Evolutionary conservation across 179 eudicot species (phyloP).

Genomic region (Heliamphora pulchella): DNA sequence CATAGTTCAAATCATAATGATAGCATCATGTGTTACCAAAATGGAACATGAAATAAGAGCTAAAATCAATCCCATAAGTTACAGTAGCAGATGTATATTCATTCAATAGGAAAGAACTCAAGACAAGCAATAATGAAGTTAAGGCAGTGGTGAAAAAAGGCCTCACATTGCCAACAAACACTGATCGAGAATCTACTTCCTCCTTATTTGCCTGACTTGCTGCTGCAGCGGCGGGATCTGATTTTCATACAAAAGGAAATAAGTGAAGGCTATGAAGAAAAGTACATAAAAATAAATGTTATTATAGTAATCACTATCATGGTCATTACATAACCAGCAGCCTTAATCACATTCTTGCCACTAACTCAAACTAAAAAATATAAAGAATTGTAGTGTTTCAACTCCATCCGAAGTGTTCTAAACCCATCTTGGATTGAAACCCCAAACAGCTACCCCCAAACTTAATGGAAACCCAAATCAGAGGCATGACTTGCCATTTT

Average conservation of each 20-base stretch:
- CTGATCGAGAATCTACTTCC: conserved; percentile 63
- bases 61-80: neutral
- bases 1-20: neutral
- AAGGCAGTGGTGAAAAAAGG: no score
- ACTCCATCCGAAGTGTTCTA: neutral
- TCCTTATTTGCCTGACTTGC: conserved; percentile 53
- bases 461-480: neutral
- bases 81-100: neutral
- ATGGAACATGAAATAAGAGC: neutral
- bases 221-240: conserved; percentile 41
- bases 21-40: neutral
- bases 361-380: neutral
- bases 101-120: neutral
- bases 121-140: neutral
- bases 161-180: conserved; percentile 67
- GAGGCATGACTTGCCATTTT: neutral
- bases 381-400: no score
- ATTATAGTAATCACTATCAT: neutral
- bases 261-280: neutral
- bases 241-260: conserved; percentile 6
- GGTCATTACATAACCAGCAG: no score
- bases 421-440: neutral
- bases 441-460: neutral
- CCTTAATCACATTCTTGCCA: neutral
- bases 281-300: neutral